phyloP scores from a whole-genome alignment of 2,329 filamentous ascomycete species.

The Botrytis sinoallii region DNA sequence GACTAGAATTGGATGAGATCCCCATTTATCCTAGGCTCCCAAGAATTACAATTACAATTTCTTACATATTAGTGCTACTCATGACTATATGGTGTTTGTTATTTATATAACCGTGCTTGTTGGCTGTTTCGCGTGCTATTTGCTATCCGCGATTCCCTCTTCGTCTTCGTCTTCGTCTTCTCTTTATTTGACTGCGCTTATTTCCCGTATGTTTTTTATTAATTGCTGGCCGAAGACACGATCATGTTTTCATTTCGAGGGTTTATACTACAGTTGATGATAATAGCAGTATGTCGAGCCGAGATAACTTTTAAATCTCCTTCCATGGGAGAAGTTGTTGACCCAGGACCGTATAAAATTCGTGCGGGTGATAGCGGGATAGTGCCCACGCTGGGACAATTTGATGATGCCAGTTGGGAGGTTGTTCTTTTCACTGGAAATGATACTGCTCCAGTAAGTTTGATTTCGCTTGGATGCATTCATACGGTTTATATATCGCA shows the following conservation, averaged over 20 bases:
- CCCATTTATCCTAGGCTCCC: neutral
- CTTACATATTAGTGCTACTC: neutral
- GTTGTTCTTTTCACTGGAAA: constrained; percentile 14
- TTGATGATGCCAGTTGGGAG: constrained; percentile 7
- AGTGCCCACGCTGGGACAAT: constrained; percentile 11
- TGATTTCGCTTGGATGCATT: neutral
- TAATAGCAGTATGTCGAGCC: constrained; percentile 7
- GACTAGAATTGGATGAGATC: neutral
- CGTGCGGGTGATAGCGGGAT: constrained; percentile 3
- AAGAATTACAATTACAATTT: constrained; percentile 2
- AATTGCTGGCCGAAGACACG: neutral
- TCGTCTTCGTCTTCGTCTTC: neutral
- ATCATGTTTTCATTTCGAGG: neutral
- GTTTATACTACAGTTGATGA: neutral
- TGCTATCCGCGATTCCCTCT: neutral
- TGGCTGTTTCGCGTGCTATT: neutral
- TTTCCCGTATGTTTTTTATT: neutral
- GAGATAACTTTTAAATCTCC: constrained; percentile 8
- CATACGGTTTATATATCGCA: neutral
- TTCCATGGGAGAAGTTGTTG: constrained; percentile 11
- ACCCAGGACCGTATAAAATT: neutral
- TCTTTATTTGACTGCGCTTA: neutral
- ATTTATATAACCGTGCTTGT: neutral
- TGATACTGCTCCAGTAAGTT: constrained; percentile 13
- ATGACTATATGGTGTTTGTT: neutral